Evolutionary conservation across 1,139 yeast genomes (phyloP), one percentile per base, ranked within the genome.

Genomic region (Pneumocystis sp.): DNA sequence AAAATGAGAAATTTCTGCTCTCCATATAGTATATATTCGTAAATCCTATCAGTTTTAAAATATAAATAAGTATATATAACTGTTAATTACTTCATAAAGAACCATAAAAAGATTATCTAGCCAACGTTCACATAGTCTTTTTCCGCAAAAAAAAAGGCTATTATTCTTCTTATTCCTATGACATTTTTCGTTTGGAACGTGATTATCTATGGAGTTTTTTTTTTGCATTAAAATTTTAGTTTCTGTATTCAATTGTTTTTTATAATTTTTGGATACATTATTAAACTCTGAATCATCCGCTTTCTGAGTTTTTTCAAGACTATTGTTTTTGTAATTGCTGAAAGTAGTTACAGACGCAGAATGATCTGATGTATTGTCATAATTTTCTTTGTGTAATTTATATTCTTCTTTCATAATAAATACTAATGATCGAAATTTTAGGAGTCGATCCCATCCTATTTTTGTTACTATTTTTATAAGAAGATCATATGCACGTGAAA

Each of bases 361-460:
- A 25, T 50, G 57, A 50, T 25, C 3, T 7, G 34, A 39, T 21
- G 61, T 5, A 21, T 21, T 31, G 21, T 39, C 15, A 17, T 56
- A 67, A 67, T 73, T 69, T 70, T 72, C 69, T 68, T 70, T 72
- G 31, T 74, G 75, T 62, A 71, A 77, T 57, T 75, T 71, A 68
- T 88, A 89, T 73, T 93, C 98, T 68, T 87, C 93, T 74, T 91
- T 97, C 98, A 93, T 93, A 42, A 93, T 93, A 75, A 93, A 93
- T 1, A 89, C 90, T 66, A 84, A 82, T 2, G 96, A 88, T 70
- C 98, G 83, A 66, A 85, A 79, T 71, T 83, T 83, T 73, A 93
- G 79, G 66, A 93, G 78, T n/a, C 85, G 82, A 71, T 89, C 93
- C 98, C 98, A 93, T 3, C 97, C 97, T 34, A 88, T 81, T 65